A percentile compares a stretch with the other conserved stretches of the same genome.
Evolutionary conservation across 371 early-diverging fungal species (phyloP).

Genomic region (Neoconidiobolus thromboides): DNA sequence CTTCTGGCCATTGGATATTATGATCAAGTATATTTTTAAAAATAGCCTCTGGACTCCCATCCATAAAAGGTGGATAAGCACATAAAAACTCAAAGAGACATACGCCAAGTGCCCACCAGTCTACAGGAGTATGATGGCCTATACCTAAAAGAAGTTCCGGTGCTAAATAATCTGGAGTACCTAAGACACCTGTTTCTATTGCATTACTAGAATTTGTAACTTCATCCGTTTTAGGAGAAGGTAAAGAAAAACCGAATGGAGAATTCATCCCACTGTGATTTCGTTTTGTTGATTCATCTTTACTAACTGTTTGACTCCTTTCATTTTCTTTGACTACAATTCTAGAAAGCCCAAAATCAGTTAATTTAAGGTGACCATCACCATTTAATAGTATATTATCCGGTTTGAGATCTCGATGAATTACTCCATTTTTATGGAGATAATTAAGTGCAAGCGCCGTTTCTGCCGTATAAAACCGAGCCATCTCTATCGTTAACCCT

Average conservation of each 20-base stretch:
- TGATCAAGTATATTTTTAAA: constrained; percentile 64
- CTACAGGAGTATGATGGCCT: constrained; percentile 67
- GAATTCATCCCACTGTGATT: neutral
- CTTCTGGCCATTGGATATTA: constrained; percentile 41
- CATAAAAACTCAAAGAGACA: constrained; percentile 76
- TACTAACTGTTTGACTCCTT: neutral
- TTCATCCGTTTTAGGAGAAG: neutral
- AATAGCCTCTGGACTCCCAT: constrained; percentile 56
- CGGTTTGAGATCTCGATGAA: constrained; percentile 72
- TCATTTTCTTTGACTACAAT: constrained; percentile 22
- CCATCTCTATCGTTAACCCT: constrained; percentile 60
- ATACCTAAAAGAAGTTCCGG: constrained; percentile 88
- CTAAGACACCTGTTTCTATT: constrained; percentile 17
- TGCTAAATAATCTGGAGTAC: constrained; percentile 95
- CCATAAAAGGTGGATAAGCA: constrained; percentile 78
- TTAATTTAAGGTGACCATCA: constrained; percentile 72
- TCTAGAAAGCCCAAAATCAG: constrained; percentile 84
- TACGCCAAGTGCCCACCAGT: constrained; percentile 89
- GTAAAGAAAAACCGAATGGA: constrained; percentile 9
- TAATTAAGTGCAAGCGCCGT: constrained; percentile 75
- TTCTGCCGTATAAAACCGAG: constrained; percentile 78
- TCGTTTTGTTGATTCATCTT: constrained; percentile 7
- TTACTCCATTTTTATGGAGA: constrained; percentile 57
- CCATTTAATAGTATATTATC: constrained; percentile 61
- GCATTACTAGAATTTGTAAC: neutral